phyloP scores from a whole-genome alignment of 768 basidiomycete species.

The Leucogyrophana mollusca region DNA sequence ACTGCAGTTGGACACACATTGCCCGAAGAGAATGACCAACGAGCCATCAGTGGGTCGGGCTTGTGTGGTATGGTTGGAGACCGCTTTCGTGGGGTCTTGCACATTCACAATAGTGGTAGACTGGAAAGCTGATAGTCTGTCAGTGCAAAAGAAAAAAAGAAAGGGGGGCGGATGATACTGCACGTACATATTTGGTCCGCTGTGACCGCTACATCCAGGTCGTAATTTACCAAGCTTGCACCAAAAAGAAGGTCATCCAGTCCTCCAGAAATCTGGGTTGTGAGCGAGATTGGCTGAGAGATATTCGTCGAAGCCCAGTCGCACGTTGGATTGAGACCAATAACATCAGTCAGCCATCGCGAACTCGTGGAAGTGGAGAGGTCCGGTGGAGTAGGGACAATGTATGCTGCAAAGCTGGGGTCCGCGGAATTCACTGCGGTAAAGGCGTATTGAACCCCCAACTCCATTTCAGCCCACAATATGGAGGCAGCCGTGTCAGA shows the following conservation, averaged over 20 bases:
- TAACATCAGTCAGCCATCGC: conserved; percentile 28
- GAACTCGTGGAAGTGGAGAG: conserved; percentile 15
- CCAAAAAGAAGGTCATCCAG: not conserved
- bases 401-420: conserved; percentile 13
- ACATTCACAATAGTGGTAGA: not conserved
- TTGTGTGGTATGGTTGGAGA: conserved; percentile 23
- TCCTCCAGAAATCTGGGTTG: conserved; percentile 5
- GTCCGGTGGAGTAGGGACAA: conserved; percentile 18
- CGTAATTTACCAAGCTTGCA: conserved; percentile 7
- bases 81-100: conserved; percentile 2
- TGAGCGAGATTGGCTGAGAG: conserved; percentile 10
- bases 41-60: conserved; percentile 17
- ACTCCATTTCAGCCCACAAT: conserved; percentile 23
- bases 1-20: conserved; percentile 20
- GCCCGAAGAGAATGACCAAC: conserved; percentile 17
- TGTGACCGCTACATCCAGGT: conserved; percentile 16
- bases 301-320: conserved; percentile 28
- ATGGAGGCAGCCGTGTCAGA: conserved; percentile 17
- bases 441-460: conserved; percentile 24
- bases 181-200: conserved; percentile 6
- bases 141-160: too few relatives aligned
- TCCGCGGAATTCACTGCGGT: conserved; percentile 10
- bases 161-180: too few relatives aligned
- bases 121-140: not conserved
- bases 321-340: conserved; percentile 23